Base-by-base conservation (phyloP, 257 asterid genomes). In the Rehmannia glutinosa region DNA sequence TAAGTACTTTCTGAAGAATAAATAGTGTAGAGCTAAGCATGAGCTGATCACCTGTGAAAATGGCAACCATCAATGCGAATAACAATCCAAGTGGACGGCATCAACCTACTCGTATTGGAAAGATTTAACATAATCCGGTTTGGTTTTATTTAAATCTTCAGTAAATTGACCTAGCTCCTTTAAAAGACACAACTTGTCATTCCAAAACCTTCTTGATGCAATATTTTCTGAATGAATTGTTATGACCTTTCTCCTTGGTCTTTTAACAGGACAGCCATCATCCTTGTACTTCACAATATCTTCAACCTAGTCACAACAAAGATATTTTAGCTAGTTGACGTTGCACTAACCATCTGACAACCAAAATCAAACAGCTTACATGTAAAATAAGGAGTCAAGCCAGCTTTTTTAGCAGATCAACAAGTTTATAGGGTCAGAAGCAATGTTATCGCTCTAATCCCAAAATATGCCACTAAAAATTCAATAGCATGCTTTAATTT, bases 51-150 rank as follows among this genome's bases (percentile, higher is more conserved):
- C 97, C 97, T 81, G 78, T 87, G 96, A 80, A 92, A 92, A 75
- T 87, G 98, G 70, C 97, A 92, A 58, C 98, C 98, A 80, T 92
- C 97, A 46, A 92, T 43, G 45, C 95, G 95, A 59, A 92, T 62
- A 53, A 86, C 97, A 63, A 90, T 79, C 95, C 96, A 92, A 24
- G 87, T 87, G 28, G 77, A 81, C 38, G 85, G 84, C 86, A 83
- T 71, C 80, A 87, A 70, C 73, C 70, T 76, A 78, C 81, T 83
- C 89, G 27, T 78, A 82, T 23, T 77, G 82, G 83, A 87, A 92
- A 32, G 88, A 84, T 64, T 83, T 83, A n/a, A 86, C 24, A 59
- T 82, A 89, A 66, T 84, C 90, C 0, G 90, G 80, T 58, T 80
- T 82, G 49, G 80, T 63, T 64, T 82, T 86, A 69, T 67, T 78